A percentile compares a stretch with the other conserved stretches of the same genome.
Evolutionary conservation across 78 protist species (phyloP).

Genomic region (Diacronema lutheri): DNA sequence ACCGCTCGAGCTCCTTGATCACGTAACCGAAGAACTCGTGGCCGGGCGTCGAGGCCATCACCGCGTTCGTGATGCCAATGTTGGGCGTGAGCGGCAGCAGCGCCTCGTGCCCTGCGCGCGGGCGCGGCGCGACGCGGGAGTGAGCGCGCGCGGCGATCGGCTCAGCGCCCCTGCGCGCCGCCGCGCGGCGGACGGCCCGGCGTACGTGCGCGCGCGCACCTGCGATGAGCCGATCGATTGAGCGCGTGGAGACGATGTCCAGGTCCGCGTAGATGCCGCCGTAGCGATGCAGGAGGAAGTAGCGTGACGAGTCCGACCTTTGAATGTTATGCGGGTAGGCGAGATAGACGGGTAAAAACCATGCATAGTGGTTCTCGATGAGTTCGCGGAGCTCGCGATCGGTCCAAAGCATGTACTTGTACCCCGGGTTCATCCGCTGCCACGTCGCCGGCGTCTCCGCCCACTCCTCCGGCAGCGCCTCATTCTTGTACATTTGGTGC

Average conservation of each 20-base stretch:
- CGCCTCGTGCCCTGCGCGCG: background rate
- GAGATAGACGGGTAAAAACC: background rate
- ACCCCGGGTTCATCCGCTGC: background rate
- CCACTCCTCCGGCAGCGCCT: background rate
- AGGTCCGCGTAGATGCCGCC: slow-evolving; percentile 10
- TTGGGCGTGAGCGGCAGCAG: slow-evolving; percentile 15
- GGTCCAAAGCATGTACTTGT: background rate
- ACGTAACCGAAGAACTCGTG: background rate
- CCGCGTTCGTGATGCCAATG: background rate
- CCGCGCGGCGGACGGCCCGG: too few relatives aligned
- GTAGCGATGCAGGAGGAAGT: background rate
- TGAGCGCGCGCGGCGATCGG: too few relatives aligned
- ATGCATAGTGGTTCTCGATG: background rate
- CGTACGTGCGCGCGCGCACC: too few relatives aligned
- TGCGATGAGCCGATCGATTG: background rate
- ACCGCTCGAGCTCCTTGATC: background rate
- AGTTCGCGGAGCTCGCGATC: background rate
- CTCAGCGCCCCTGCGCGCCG: too few relatives aligned
- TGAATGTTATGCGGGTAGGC: background rate
- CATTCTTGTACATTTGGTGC: background rate
- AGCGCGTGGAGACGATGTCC: background rate
- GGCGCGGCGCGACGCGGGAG: too few relatives aligned
- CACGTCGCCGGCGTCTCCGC: background rate
- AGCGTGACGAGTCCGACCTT: background rate
- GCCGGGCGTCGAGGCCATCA: background rate